Percentiles rank a stretch among this genome's conserved stretches.
These are phyloP conservation scores for Neurospora sp. DNA, from an alignment of 495 filamentous ascomycete genomes.

Conservation along the genomic window DNA sequence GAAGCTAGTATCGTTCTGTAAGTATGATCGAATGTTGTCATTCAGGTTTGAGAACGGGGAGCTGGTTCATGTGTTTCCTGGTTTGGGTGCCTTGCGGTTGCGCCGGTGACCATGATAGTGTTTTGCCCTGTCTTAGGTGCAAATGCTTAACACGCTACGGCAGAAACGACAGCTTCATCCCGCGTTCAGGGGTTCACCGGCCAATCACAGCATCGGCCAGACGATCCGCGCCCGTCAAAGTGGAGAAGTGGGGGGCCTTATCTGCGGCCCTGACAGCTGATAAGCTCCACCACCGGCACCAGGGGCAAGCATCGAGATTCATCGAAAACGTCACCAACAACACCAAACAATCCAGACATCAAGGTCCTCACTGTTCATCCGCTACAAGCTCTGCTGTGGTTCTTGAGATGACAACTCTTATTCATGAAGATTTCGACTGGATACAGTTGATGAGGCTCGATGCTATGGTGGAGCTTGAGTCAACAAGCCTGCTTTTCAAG, in stretches of 20 bases:
- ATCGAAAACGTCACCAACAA: not conserved
- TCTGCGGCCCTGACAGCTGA: not conserved
- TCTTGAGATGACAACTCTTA: not conserved
- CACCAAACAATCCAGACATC: not conserved
- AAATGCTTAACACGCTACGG: not conserved
- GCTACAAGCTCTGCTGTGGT: not conserved
- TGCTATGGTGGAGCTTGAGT: not conserved
- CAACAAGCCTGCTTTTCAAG: not conserved
- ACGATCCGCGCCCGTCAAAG: not conserved
- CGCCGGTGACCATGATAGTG: not conserved
- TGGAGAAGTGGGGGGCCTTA: not conserved
- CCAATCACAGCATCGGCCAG: not conserved
- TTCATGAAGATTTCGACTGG: not conserved
- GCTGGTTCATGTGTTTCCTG: not conserved
- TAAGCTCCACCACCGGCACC: not conserved
- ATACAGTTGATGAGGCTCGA: not conserved
- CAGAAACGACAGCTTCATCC: not conserved
- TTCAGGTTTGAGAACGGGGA: not conserved
- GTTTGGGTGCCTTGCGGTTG: not conserved
- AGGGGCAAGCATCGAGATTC: not conserved
- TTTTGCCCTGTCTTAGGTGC: not conserved
- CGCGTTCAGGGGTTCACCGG: not conserved
- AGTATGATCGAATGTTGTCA: not conserved
- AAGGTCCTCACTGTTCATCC: not conserved
- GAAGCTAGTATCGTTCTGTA: not conserved